Conservation (phyloP, 208 protist species). For the Phytomonas francai region DNA sequence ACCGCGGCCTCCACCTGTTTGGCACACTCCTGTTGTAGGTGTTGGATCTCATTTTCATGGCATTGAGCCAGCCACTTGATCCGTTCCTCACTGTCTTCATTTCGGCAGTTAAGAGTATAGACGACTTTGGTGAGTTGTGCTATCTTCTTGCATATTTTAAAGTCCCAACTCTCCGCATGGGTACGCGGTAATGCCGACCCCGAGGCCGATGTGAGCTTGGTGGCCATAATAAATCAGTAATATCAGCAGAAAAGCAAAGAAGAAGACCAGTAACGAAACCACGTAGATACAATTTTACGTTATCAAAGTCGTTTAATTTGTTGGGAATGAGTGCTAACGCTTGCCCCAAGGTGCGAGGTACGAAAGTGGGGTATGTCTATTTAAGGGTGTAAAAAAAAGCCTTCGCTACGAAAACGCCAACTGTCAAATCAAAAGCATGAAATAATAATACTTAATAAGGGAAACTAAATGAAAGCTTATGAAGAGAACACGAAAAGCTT, state of each 20-base stretch:
- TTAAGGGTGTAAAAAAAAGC: no score
- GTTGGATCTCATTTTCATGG: conserved; percentile 83
- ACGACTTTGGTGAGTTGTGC: conserved; percentile 96
- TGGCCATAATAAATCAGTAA: neutral
- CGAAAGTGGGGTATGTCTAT: no score
- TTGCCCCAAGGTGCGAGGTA: no score
- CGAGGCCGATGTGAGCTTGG: conserved; percentile 3
- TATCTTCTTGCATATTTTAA: conserved; percentile 96
- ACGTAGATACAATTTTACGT: no score
- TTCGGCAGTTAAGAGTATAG: conserved; percentile 93
- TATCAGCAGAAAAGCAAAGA: neutral
- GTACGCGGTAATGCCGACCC: neutral
- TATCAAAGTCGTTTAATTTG: no score
- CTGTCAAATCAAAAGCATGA: no score
- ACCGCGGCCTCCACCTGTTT: conserved; percentile 28
- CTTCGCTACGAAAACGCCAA: no score
- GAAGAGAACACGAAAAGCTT: no score
- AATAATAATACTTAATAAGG: no score
- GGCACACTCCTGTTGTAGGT: conserved; percentile 72
- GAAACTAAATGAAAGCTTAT: no score
- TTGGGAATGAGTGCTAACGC: no score
- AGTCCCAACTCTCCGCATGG: conserved; percentile 74
- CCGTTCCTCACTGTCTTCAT: conserved; percentile 91
- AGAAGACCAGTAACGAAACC: neutral
- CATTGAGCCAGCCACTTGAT: conserved; percentile 40